Evolutionary conservation across 805 yeast genomes (phyloP).

Genomic region (Phaffomyces thermotolerans): DNA sequence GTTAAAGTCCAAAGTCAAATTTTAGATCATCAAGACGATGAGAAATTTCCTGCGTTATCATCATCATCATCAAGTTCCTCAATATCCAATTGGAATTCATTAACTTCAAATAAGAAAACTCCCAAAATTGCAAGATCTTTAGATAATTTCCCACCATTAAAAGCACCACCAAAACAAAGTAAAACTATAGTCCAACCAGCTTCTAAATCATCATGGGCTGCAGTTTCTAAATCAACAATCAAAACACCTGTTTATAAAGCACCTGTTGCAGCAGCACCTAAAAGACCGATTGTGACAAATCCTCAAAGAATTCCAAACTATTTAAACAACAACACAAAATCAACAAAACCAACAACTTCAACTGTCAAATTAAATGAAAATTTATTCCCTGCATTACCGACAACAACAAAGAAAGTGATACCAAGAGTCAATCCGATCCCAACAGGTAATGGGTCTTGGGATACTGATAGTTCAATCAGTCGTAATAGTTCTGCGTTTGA

Average conservation of each 20-base stretch:
- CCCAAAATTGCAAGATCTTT: slow-evolving; percentile 4
- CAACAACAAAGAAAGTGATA: slow-evolving; percentile 33
- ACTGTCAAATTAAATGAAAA: slow-evolving; percentile 18
- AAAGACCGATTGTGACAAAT: no score
- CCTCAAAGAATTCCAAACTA: slow-evolving; percentile 5
- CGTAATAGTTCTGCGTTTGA: slow-evolving; percentile 12
- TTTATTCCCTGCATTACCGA: slow-evolving; percentile 44
- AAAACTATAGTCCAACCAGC: background rate
- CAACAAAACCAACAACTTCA: slow-evolving; percentile 4
- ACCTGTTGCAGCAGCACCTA: slow-evolving; percentile 11
- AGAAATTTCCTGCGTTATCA: slow-evolving; percentile 45
- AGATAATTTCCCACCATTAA: slow-evolving; percentile 28
- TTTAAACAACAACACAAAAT: slow-evolving; percentile 12
- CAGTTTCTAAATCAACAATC: background rate
- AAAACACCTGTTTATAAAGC: slow-evolving; percentile 8
- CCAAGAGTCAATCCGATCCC: slow-evolving; percentile 55
- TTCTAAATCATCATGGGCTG: background rate
- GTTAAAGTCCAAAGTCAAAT: slow-evolving; percentile 22
- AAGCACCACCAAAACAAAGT: slow-evolving; percentile 7
- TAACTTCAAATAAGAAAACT: slow-evolving; percentile 9
- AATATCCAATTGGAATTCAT: background rate
- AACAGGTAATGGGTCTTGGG: slow-evolving; percentile 33
- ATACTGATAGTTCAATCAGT: background rate
- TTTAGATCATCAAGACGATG: slow-evolving; percentile 21
- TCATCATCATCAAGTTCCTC: background rate